A percentile compares a stretch with the other conserved stretches of the same genome.
These are phyloP conservation scores for Phyllosticta capitalensis DNA, from an alignment of 2,329 filamentous ascomycete species.

Conservation along the genomic window DNA sequence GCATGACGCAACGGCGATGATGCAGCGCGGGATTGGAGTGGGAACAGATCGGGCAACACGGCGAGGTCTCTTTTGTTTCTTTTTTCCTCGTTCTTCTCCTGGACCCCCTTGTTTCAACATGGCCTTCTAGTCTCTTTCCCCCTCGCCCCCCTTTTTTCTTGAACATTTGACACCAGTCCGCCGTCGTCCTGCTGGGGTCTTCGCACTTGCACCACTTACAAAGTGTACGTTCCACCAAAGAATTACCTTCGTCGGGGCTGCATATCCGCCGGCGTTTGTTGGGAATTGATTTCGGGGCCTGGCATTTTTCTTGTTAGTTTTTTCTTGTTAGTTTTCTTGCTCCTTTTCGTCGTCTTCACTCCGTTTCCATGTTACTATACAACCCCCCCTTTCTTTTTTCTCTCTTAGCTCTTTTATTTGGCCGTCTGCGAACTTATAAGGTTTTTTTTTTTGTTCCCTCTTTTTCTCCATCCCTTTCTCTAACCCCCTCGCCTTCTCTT, in stretches of 20 bases:
- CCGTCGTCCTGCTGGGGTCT: neutral
- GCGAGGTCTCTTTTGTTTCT: neutral
- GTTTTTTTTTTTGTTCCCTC: neutral
- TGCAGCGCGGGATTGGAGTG: neutral
- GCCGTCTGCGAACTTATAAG: no score
- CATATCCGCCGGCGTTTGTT: neutral
- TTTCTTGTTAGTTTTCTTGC: no score
- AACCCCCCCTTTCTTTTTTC: conserved; percentile 2
- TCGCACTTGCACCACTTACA: neutral
- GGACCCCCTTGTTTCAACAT: no score
- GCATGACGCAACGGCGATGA: neutral
- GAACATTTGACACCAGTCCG: neutral
- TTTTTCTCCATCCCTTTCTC: neutral
- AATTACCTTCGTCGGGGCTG: neutral
- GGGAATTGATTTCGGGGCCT: neutral
- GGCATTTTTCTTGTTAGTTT: conserved; percentile 1
- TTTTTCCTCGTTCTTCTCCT: neutral
- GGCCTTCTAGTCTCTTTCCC: neutral
- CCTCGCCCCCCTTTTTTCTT: neutral
- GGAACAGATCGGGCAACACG: neutral
- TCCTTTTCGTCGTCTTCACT: neutral
- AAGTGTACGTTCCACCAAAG: neutral
- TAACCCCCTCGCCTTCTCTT: neutral
- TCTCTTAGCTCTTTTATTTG: neutral
- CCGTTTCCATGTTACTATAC: conserved; percentile 10